Percentiles rank a stretch among this genome's conserved stretches.
Conservation (phyloP, 129 eudicot genomes). For the Chrysanthemum seticuspe region DNA sequence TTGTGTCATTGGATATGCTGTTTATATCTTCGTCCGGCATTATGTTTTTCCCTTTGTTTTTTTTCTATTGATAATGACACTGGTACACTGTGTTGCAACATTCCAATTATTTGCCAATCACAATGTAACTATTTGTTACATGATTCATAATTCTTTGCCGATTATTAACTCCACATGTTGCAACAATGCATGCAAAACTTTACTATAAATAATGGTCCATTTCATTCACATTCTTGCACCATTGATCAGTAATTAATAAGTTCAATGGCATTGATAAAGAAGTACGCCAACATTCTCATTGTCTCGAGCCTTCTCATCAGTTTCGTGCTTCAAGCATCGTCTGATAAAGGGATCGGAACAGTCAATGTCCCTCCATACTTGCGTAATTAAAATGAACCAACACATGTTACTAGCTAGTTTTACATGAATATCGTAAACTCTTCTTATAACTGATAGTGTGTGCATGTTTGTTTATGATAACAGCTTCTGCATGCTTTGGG, state of each 20-base stretch:
- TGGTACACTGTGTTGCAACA: slow-evolving; percentile 1
- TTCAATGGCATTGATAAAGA: background rate
- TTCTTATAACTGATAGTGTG: no score
- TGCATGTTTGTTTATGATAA: background rate
- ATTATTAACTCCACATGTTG: background rate
- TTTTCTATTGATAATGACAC: background rate
- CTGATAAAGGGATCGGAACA: background rate
- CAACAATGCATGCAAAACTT: background rate
- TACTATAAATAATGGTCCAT: slow-evolving; percentile 1
- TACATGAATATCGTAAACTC: no score
- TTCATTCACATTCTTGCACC: background rate
- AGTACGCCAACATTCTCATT: background rate
- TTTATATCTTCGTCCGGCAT: background rate
- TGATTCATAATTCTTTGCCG: background rate
- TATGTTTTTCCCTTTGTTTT: background rate
- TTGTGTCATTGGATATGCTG: slow-evolving; percentile 1
- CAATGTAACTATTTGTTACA: background rate
- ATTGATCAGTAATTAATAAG: background rate
- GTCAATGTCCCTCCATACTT: slow-evolving; percentile 4
- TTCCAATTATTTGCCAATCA: slow-evolving; percentile 2
- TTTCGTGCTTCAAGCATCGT: background rate
- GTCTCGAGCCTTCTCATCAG: background rate
- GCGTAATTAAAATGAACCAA: background rate
- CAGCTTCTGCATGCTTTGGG: slow-evolving; percentile 6
- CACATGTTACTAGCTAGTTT: no score